Percentiles rank a stretch among this genome's conserved stretches.
These are phyloP conservation scores for Zymoseptoria pseudotritici DNA, from an alignment of 2,329 filamentous ascomycete species.

Conservation along the genomic window DNA sequence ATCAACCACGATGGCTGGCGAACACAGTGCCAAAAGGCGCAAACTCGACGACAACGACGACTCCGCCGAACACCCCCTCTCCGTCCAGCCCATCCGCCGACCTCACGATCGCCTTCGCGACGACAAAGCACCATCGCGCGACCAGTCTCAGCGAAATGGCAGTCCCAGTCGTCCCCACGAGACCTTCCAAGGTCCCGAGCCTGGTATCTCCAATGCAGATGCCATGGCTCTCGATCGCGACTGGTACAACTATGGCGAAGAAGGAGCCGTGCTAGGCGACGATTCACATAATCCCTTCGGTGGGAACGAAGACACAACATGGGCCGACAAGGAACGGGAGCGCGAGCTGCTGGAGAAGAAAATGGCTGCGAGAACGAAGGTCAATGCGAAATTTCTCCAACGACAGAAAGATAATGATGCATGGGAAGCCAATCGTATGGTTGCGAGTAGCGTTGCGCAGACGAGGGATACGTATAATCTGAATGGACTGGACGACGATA, in stretches of 20 bases:
- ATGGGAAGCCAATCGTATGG: constrained; percentile 98
- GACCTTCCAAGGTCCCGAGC: constrained; percentile 57
- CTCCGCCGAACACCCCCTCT: constrained; percentile 42
- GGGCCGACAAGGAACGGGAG: constrained; percentile 70
- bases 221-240: constrained; percentile 74
- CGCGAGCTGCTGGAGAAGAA: constrained; percentile 73
- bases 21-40: constrained; percentile 18
- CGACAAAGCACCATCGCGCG: constrained; percentile 16
- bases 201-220: constrained; percentile 57
- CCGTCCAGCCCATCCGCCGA: constrained; percentile 34
- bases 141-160: constrained; percentile 20
- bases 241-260: constrained; percentile 87
- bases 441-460: constrained; percentile 92
- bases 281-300: constrained; percentile 91
- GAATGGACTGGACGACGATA: constrained; percentile 73
- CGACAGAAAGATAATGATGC: constrained; percentile 92
- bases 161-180: constrained; percentile 41
- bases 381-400: constrained; percentile 66
- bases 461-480: constrained; percentile 53
- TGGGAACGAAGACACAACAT: constrained; percentile 57
- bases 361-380: constrained; percentile 36
- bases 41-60: constrained; percentile 37
- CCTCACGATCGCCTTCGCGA: constrained; percentile 43
- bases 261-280: constrained; percentile 75
- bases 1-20: constrained; percentile 12